Conservation (phyloP, 305 asterid genomes). For the Solanum aculeatissimum region DNA sequence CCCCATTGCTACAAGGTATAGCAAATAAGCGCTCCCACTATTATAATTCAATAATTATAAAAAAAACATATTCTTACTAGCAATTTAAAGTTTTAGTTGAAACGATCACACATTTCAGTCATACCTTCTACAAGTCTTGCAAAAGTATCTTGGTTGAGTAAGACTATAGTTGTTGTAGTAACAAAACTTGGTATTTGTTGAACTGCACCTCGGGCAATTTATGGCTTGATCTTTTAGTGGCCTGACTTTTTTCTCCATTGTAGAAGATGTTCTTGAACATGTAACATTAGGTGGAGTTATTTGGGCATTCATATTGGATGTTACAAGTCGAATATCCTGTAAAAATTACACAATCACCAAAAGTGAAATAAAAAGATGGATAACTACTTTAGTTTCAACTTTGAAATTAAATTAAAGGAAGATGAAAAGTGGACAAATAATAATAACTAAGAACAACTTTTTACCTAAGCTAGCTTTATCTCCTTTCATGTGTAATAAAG, state of each 20-base stretch:
- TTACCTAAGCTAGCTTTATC: slow-evolving; percentile 2
- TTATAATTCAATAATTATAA: not conserved
- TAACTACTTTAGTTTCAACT: not conserved
- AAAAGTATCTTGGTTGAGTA: slow-evolving; percentile 70
- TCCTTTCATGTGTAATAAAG: slow-evolving; percentile 11
- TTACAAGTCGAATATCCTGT: not conserved
- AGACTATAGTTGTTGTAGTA: slow-evolving; percentile 85
- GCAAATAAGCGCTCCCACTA: not conserved
- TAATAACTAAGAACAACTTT: slow-evolving; percentile 9
- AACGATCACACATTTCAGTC: slow-evolving; percentile 26
- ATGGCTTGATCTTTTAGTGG: slow-evolving; percentile 51
- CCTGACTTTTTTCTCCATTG: slow-evolving; percentile 38
- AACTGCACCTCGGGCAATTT: slow-evolving; percentile 74
- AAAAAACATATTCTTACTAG: not conserved
- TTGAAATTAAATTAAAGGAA: not conserved
- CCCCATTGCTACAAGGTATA: not conserved
- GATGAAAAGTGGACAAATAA: not conserved
- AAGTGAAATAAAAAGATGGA: slow-evolving; percentile 6
- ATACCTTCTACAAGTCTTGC: slow-evolving; percentile 74
- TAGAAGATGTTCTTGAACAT: slow-evolving; percentile 2
- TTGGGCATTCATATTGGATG: not conserved
- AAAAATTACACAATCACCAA: not conserved
- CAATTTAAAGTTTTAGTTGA: slow-evolving; percentile 42
- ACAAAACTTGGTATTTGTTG: slow-evolving; percentile 75
- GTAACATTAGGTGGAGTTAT: not conserved